Evolutionary conservation across 139 green algal genomes (phyloP), one percentile per base, ranked within the genome.

Genomic region (Astrephomene gubernaculifera): DNA sequence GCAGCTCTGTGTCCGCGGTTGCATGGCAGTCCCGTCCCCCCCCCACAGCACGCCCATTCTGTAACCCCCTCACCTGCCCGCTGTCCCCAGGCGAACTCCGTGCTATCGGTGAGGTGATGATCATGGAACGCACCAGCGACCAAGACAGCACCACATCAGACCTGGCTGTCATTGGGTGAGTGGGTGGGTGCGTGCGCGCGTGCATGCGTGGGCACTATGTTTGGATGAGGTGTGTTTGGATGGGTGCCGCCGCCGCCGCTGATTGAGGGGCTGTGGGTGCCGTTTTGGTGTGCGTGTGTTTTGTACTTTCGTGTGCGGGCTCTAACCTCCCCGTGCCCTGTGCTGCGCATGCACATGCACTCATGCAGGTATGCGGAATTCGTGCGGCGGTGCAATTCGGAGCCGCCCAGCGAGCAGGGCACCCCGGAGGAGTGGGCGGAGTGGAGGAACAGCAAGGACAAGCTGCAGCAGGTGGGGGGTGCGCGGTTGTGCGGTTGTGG

Each of bases 361-460:
- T n/a, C n/a, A n/a, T n/a, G 1, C 72, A 80, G 73, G 14, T 79
- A 87, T 45, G 80, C 80, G 1, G 83, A 88, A 49, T 88, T 88
- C 67, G 44, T 80, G 67, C 83, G 83, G 27, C 64, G 64, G 14
- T 33, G 49, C 33, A 67, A 35, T 2, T 35, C 69, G 24, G n/a
- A 68, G 43, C 12, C 72, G n/a, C 82, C 72, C 2, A 19, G 24
- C 9, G 52, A 19, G 21, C 45, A 24, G 1, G 71, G 33, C 0
- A 29, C 3, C 24, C 36, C 70, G 19, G 61, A 70, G 33, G 57
- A 87, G 57, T 7, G 61, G 45, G 22, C 78, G 19, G 69, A 33
- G 45, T 82, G 75, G 75, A 43, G 21, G 24, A 1, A 27, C 9
- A 60, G 39, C 61, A 72, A 61, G 60, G 76, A 73, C 27, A 63